Conservation (phyloP, 202 grass and related monocot genomes). For the Zoysia matrella region DNA sequence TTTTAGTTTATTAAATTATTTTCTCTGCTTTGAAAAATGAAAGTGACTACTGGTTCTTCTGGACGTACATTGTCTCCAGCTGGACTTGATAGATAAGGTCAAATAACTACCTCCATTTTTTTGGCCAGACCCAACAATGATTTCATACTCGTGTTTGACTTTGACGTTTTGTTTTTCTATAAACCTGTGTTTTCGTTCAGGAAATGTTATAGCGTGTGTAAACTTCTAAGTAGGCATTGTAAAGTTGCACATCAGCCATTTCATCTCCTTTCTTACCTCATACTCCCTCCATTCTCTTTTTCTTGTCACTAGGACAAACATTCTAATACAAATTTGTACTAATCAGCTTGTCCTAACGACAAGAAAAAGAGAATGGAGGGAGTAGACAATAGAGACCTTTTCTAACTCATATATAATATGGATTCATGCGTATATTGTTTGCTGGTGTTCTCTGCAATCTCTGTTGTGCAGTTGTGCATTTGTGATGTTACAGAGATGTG, state of each 20-base stretch:
- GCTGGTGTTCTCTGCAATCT: background rate
- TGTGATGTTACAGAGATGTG: conserved; percentile 9
- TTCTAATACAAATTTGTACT: no score
- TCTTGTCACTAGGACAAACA: no score
- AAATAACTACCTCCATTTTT: background rate
- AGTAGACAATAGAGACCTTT: no score
- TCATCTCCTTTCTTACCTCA: background rate
- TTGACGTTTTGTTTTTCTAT: conserved; percentile 26
- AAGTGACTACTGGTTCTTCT: background rate
- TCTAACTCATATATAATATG: no score
- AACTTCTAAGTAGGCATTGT: conserved; percentile 17
- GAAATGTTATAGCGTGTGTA: background rate
- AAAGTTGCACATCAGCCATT: background rate
- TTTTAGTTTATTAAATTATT: background rate
- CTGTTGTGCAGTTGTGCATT: conserved; percentile 7
- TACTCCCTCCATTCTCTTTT: background rate
- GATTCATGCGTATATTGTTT: background rate
- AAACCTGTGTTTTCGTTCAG: background rate
- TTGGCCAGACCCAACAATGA: conserved; percentile 1
- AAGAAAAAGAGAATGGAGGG: no score
- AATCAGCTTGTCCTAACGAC: no score
- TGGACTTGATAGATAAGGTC: conserved; percentile 14
- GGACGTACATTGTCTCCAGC: background rate
- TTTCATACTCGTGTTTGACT: conserved; percentile 5
- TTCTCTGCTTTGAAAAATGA: background rate